Percentiles rank a stretch among this genome's conserved stretches.
These are phyloP conservation scores for Gossypium gossypioides DNA, from an alignment of 441 rosid genomes.

Conservation along the genomic window DNA sequence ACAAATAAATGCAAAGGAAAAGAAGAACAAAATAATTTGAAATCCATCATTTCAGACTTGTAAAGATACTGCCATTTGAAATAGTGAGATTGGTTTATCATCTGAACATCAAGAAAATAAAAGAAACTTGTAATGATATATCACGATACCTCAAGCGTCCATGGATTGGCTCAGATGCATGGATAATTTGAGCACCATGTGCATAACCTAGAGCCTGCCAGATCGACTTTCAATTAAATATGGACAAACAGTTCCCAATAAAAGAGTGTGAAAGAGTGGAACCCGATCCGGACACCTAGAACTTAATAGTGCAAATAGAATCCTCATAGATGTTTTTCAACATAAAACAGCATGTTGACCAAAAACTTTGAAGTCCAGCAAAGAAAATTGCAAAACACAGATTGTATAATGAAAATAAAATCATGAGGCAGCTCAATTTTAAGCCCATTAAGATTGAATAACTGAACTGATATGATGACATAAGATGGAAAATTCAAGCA, in stretches of 20 bases:
- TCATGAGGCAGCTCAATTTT: background rate
- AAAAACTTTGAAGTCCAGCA: background rate
- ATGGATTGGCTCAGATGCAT: constrained; percentile 88
- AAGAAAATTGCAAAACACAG: background rate
- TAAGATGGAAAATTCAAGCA: background rate
- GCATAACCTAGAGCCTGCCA: constrained; percentile 84
- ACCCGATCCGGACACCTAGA: background rate
- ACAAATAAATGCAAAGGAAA: constrained; percentile 4
- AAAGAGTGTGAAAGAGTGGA: background rate
- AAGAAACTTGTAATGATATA: constrained; percentile 10
- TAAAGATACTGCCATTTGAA: too few species aligned
- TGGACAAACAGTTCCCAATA: background rate
- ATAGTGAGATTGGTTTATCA: too few species aligned
- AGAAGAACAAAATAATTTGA: background rate
- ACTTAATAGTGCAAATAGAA: background rate
- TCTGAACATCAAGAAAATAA: background rate
- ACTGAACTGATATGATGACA: background rate
- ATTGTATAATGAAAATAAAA: background rate
- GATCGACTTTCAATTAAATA: constrained; percentile 12
- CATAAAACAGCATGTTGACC: background rate
- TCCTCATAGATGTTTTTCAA: background rate
- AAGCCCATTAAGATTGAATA: background rate
- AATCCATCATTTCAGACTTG: background rate
- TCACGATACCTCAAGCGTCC: constrained; percentile 77
- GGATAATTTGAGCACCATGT: constrained; percentile 79